Conservation (phyloP, 495 filamentous ascomycete genomes). For the Neurospora sp. region DNA sequence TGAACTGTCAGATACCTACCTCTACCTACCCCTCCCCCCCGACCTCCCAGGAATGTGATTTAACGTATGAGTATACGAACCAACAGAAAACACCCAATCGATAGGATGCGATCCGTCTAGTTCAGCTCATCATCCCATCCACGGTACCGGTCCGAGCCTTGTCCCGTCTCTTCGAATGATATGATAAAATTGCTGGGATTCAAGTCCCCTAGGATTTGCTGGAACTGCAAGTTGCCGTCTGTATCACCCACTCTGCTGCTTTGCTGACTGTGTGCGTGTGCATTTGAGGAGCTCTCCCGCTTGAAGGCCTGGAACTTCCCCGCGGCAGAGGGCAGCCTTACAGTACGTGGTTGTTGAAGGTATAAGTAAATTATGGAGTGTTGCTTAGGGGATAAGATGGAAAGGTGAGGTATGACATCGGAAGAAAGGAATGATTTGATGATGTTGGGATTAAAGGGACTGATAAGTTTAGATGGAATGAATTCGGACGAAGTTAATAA, state of each 20-base stretch:
- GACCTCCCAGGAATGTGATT: neutral
- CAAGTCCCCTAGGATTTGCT: neutral
- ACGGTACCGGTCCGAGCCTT: neutral
- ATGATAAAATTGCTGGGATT: neutral
- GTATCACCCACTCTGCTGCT: neutral
- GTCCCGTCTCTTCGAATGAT: neutral
- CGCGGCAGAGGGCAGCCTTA: neutral
- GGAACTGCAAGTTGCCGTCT: neutral
- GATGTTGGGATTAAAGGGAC: no score
- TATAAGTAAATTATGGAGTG: neutral
- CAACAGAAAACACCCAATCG: neutral
- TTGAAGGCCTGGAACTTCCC: neutral
- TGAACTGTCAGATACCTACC: neutral
- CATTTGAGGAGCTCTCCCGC: neutral
- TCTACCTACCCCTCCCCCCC: no score
- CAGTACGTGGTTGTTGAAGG: neutral
- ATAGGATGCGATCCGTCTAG: neutral
- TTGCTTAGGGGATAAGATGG: neutral
- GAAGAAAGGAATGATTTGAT: neutral
- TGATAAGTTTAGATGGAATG: no score
- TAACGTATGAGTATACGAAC: neutral
- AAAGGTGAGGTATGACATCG: neutral
- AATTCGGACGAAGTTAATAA: no score
- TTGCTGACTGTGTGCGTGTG: neutral
- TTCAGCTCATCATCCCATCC: neutral